phyloP scores from a whole-genome alignment of 176 grass and related monocot species.

The Paspalum notatum region DNA sequence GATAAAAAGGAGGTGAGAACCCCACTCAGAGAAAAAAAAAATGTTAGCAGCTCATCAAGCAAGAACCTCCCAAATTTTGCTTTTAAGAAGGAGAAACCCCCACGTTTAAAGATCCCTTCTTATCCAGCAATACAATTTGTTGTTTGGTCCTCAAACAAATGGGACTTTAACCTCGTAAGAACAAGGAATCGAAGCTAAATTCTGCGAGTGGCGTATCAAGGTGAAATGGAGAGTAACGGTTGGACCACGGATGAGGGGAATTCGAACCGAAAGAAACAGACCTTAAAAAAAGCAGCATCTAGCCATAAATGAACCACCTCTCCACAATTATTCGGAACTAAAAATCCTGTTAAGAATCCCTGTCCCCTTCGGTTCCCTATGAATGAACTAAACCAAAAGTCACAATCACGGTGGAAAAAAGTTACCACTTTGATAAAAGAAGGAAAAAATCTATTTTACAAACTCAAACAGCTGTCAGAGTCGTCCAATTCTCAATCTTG shows the following conservation, averaged over 20 bases:
- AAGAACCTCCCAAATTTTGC: constrained; percentile 22
- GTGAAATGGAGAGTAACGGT: not conserved
- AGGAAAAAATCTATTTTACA: too few species aligned
- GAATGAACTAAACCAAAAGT: not conserved
- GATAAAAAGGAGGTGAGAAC: constrained; percentile 9
- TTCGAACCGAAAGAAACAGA: not conserved
- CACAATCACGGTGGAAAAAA: not conserved
- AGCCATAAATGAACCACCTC: constrained; percentile 10
- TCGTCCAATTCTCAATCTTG: too few species aligned
- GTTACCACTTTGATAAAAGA: not conserved
- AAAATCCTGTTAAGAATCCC: not conserved
- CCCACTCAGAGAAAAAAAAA: not conserved
- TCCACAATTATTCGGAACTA: constrained; percentile 3
- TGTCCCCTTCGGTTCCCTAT: not conserved
- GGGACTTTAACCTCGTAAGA: not conserved
- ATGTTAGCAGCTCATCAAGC: constrained; percentile 20
- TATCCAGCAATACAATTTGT: not conserved
- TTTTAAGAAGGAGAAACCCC: constrained; percentile 12
- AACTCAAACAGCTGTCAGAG: too few species aligned
- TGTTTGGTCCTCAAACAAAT: not conserved
- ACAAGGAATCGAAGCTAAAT: constrained; percentile 2
- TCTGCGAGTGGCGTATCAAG: not conserved
- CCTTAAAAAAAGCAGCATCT: not conserved
- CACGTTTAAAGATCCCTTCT: constrained; percentile 6
- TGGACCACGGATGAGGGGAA: not conserved